phyloP scores from a whole-genome alignment of 1,284 basidiomycete species.

The Ustilago xerochloae region DNA sequence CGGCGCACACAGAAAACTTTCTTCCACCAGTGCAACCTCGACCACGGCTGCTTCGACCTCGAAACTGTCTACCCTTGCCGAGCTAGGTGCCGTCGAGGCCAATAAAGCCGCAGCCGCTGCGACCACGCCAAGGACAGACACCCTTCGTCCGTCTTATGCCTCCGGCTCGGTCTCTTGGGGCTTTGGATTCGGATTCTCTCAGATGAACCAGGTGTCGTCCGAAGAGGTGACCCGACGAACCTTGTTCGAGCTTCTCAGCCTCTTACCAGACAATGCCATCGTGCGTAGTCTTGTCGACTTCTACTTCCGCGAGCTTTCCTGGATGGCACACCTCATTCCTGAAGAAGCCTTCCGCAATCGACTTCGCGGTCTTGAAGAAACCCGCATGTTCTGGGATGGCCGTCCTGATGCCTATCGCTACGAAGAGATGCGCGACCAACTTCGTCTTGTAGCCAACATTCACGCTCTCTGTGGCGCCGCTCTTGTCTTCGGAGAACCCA shows the following conservation, averaged over 20 bases:
- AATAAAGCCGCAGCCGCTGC: slow-evolving; percentile 33
- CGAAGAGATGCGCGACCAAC: slow-evolving; percentile 37
- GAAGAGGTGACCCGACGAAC: slow-evolving; percentile 38
- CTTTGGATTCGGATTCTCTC: slow-evolving; percentile 49
- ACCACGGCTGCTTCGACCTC: slow-evolving; percentile 15
- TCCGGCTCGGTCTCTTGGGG: slow-evolving; percentile 34
- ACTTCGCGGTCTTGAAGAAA: slow-evolving; percentile 25
- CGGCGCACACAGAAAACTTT: slow-evolving; percentile 18
- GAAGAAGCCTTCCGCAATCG: slow-evolving; percentile 28
- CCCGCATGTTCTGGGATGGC: slow-evolving; percentile 33
- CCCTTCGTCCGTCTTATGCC: slow-evolving; percentile 9
- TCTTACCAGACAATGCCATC: slow-evolving; percentile 36
- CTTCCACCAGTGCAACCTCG: slow-evolving; percentile 17
- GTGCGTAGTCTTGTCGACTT: slow-evolving; percentile 34
- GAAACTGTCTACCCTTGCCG: slow-evolving; percentile 48
- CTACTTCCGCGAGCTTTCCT: slow-evolving; percentile 52
- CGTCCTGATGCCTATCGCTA: slow-evolving; percentile 26
- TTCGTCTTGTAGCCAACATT: slow-evolving; percentile 42
- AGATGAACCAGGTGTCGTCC: slow-evolving; percentile 28
- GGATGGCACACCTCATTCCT: slow-evolving; percentile 45
- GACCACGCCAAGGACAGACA: not conserved
- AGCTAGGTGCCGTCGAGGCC: slow-evolving; percentile 43
- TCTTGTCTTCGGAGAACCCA: slow-evolving; percentile 39
- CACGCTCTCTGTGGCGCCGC: slow-evolving; percentile 41
- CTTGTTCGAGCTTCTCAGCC: slow-evolving; percentile 38